A percentile compares a stretch with the other conserved stretches of the same genome.
Conservation (phyloP, 73 alveolate genomes). For the Blepharisma stoltei region DNA sequence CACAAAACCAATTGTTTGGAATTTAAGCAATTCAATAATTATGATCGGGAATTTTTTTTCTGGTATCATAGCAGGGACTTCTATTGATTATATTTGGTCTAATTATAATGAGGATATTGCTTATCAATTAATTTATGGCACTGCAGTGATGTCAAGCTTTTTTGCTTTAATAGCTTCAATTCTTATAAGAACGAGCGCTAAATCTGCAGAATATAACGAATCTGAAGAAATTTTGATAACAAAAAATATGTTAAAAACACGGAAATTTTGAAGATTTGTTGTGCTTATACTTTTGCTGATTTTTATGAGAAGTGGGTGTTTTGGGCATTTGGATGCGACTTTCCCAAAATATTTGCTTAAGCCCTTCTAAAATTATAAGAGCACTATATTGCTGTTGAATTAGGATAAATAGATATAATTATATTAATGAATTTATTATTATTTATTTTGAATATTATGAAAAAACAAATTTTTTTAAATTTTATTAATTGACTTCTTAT, state of each 20-base stretch:
- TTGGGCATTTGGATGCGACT: slow-evolving; percentile 23
- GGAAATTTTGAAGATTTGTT: slow-evolving; percentile 12
- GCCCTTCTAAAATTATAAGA: too few species aligned
- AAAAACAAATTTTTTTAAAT: too few species aligned
- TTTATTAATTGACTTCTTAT: too few species aligned
- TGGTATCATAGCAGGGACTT: slow-evolving; percentile 2
- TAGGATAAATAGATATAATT: too few species aligned
- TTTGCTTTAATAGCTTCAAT: background rate
- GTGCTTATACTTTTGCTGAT: background rate
- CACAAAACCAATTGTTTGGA: background rate
- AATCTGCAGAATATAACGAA: background rate
- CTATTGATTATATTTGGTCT: background rate
- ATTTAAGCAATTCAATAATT: background rate
- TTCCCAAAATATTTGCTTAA: slow-evolving; percentile 30
- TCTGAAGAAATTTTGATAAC: background rate
- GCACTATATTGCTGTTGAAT: too few species aligned
- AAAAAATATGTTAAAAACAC: background rate
- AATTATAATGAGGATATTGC: background rate
- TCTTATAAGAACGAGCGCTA: background rate
- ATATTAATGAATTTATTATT: too few species aligned
- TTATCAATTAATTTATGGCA: background rate
- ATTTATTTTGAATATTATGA: too few species aligned
- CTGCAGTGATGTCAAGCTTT: background rate
- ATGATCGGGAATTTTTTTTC: background rate
- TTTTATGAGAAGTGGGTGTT: background rate